Base-by-base conservation (phyloP, 306 rosid genomes). In the Trifolium pratense region DNA sequence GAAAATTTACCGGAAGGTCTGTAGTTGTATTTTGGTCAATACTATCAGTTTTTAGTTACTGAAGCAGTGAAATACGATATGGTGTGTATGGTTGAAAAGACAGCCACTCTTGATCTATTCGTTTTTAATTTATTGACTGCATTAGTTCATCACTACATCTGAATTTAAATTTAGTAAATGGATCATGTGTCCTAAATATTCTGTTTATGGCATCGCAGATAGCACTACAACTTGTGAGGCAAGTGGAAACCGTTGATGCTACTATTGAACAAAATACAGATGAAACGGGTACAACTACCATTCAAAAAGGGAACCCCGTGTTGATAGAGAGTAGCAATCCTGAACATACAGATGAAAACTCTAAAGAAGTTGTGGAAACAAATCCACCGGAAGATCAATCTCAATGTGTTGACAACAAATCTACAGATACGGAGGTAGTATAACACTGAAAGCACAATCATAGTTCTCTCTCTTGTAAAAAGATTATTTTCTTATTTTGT, bases 1-100 rank as follows among this genome's bases (percentile, higher is more conserved):
- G 78, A 95, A 90, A 86, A 90, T 95, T 60, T 95, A 91, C 70
- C 89, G 92, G 69, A 95, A 95, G 97, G 99, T 95, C 79, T 78
- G 82, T 76, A 71, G 5, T 57, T 56, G 51, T 70, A 20, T 16
- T 15, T 62, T 58, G 66, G 77, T 67, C 68, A 45, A 77, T 12
- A 18, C 66, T 36, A 23, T 53, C 68, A 26, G 52, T 18, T 48
- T 23, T 29, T 37, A 42, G 45, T 55, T 65, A 52, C 66, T 5
- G 34, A 56, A 7, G 17, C 49, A 16, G 15, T 71, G 32, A 49
- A 63, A 21, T 52, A 11, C 9, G 63, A 31, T 42, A 60, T n/a
- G 20, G 56, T 18, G 17, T 60, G 39, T 20, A 45, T 60, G 23
- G 39, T 64, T 82, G 64, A 48, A 48, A 57, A 65, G 71, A 48